Percentiles rank a stretch among this genome's conserved stretches.
These are phyloP conservation scores for Serendipita vermifera DNA, from an alignment of 768 basidiomycete genomes.

Conservation along the genomic window DNA sequence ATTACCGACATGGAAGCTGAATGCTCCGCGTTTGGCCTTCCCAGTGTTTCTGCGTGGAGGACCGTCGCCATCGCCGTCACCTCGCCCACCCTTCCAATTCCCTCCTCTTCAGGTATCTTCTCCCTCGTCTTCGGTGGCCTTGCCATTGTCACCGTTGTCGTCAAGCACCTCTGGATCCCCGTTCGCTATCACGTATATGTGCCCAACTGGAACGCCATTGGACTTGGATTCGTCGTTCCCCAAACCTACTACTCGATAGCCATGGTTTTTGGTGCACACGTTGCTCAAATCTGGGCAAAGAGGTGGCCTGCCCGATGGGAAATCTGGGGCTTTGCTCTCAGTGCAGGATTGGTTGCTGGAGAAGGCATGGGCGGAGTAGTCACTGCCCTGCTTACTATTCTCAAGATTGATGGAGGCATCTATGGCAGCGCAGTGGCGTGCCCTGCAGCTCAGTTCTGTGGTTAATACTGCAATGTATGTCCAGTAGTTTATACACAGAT, in stretches of 20 bases:
- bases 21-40: constrained; percentile 42
- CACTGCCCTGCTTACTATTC: constrained; percentile 39
- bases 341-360: constrained; percentile 43
- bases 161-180: constrained; percentile 35
- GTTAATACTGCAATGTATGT: no score
- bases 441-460: neutral
- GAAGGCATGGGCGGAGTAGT: constrained; percentile 52
- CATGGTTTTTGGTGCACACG: constrained; percentile 30
- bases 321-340: constrained; percentile 46
- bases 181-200: constrained; percentile 37
- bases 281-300: constrained; percentile 38
- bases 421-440: constrained; percentile 6
- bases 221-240: constrained; percentile 37
- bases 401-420: constrained; percentile 35
- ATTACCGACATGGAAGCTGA: constrained; percentile 27
- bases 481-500: no score
- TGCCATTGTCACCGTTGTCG: constrained; percentile 33
- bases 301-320: constrained; percentile 34
- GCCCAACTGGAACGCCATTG: constrained; percentile 45
- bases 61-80: constrained; percentile 44
- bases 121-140: constrained; percentile 40
- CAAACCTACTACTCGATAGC: constrained; percentile 31
- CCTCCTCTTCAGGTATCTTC: constrained; percentile 42
- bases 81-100: constrained; percentile 38
- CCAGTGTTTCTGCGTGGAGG: constrained; percentile 43